Conservation (phyloP, 441 rosid species). For the Populus hybrid region DNA sequence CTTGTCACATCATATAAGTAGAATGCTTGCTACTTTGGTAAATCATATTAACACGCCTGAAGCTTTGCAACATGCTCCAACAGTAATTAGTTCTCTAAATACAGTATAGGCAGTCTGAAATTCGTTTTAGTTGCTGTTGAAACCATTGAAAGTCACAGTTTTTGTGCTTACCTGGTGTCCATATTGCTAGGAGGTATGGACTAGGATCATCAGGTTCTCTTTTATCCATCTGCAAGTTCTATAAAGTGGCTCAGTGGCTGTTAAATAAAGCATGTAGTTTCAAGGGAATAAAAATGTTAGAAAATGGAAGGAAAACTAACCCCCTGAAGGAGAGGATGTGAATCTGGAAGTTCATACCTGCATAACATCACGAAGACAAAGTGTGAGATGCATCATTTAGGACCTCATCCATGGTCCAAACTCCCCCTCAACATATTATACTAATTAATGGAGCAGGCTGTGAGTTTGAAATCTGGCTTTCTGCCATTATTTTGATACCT, state of each 20-base stretch:
- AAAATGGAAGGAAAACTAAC: slow-evolving; percentile 44
- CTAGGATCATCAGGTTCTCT: slow-evolving; percentile 92
- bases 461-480: neutral
- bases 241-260: neutral
- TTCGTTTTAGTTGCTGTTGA: neutral
- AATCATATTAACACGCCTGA: neutral
- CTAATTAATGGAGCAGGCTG: neutral
- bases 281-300: slow-evolving; percentile 12
- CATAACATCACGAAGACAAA: slow-evolving; percentile 30
- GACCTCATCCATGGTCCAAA: neutral
- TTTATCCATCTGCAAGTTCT: slow-evolving; percentile 64
- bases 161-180: slow-evolving; percentile 81
- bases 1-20: neutral
- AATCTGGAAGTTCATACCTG: slow-evolving; percentile 91
- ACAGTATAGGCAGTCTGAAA: neutral
- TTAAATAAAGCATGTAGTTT: slow-evolving; percentile 19
- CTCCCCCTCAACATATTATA: neutral
- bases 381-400: slow-evolving; percentile 6
- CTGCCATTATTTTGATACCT: neutral
- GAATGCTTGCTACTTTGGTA: neutral
- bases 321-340: slow-evolving; percentile 76
- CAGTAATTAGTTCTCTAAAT: neutral
- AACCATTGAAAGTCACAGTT: neutral
- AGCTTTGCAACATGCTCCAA: neutral
- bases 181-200: slow-evolving; percentile 92